Percentiles rank a stretch among this genome's conserved stretches.
These are phyloP conservation scores for Nicotiana otophora DNA, from an alignment of 257 asterid species.

Conservation along the genomic window DNA sequence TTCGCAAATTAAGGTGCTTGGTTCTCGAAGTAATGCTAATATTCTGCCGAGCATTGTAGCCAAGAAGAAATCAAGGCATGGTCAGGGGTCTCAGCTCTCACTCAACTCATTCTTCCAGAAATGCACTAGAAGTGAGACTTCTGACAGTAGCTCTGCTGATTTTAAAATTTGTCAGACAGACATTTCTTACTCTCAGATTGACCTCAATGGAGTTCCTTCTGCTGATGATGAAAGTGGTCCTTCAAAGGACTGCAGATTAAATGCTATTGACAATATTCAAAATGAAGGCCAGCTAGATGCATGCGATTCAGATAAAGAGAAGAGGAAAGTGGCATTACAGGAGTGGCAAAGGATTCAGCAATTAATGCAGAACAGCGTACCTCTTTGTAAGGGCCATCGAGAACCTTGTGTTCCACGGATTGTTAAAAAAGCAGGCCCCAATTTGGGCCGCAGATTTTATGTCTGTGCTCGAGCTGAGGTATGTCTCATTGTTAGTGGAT, in stretches of 20 bases:
- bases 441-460: constrained; percentile 74
- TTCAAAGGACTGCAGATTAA: constrained; percentile 24
- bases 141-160: constrained; percentile 24
- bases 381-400: constrained; percentile 90
- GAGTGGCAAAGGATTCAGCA: constrained; percentile 99
- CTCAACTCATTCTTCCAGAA: constrained; percentile 71
- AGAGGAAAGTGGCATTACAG: constrained; percentile 39
- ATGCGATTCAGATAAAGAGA: constrained; percentile 41
- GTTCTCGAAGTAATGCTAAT: constrained; percentile 26
- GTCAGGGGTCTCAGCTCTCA: constrained; percentile 78
- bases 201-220: constrained; percentile 21
- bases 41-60: constrained; percentile 23
- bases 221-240: constrained; percentile 26
- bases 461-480: constrained; percentile 98
- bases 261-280: constrained; percentile 21
- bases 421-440: constrained; percentile 90
- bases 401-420: constrained; percentile 88
- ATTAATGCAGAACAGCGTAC: constrained; percentile 81
- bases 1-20: constrained; percentile 14
- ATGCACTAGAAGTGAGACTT: constrained; percentile 23
- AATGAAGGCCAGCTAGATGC: constrained; percentile 22
- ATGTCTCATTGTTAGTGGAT: constrained; percentile 16
- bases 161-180: constrained; percentile 33
- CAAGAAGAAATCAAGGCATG: constrained; percentile 57
- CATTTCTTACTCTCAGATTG: constrained; percentile 25